Evolutionary conservation across 345 rosid species (phyloP), one percentile per base, ranked within the genome.

Genomic region (Hibiscus trionum): DNA sequence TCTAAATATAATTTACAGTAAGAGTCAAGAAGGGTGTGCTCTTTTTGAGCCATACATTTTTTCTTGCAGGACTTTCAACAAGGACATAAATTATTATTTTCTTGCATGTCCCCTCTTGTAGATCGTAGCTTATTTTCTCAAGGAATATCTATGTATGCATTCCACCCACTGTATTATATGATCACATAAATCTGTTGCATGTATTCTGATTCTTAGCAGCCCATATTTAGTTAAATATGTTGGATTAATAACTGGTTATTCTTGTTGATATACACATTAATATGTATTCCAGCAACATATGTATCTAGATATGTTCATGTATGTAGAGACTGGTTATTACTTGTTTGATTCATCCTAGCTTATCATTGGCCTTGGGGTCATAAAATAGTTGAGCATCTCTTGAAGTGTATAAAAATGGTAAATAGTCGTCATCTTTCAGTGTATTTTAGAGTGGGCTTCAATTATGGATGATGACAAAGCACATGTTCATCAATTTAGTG

Each of bases 391-490:
- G 26, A 35, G 26, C 26, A 33, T 35, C 66, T 62, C 26, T 62
- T 62, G 26, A 33, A 35, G 7, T 35, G 14, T 62, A 62, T 62
- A 24, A 12, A 21, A 65, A 26, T 44, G 9, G 31, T 11, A 63
- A 65, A 46, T 24, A 21, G 31, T 17, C 0, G 37, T 5, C 37
- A 35, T 35, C 37, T 35, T 35, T 4, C 5, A 35, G 50, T 24
- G 21, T 64, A 57, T 49, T 52, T 65, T 64, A 1, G 14, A 37
- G 27, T 68, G 66, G 70, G 24, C 53, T 66, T 29, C 75, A 49
- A 29, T 31, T 64, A 19, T 72, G 53, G 52, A 11, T 47, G 26
- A 58, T 21, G 35, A 44, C 11, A 35, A 47, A 47, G 52, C 37
- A 21, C 9, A 19, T 64, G 16, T 50, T 61, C 31, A 44, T 46